Conservation (phyloP, 441 rosid genomes). For the Geranium incanum region DNA sequence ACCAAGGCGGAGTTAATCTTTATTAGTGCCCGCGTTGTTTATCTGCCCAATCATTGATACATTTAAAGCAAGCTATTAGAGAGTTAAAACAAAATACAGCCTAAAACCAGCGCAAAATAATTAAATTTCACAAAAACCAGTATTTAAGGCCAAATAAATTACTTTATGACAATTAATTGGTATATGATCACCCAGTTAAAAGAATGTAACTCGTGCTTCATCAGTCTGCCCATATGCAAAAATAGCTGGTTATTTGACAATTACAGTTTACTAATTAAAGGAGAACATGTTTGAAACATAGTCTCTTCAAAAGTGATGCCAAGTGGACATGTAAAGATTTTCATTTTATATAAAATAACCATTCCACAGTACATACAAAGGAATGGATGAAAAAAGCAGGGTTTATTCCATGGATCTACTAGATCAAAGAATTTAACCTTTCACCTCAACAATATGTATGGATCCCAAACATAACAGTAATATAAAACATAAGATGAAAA, state of each 20-base stretch:
- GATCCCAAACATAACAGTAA: neutral
- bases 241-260: no score
- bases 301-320: no score
- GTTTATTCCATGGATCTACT: neutral
- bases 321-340: no score
- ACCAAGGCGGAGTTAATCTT: constrained; percentile 30
- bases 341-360: no score
- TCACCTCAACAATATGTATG: neutral
- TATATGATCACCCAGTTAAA: no score
- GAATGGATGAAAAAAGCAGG: neutral
- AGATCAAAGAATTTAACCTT: neutral
- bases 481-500: neutral
- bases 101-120: neutral
- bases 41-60: constrained; percentile 38
- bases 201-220: no score
- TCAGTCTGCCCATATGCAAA: no score
- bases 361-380: no score
- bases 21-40: constrained; percentile 84
- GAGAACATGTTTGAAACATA: no score
- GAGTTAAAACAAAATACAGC: neutral
- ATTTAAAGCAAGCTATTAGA: neutral
- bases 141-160: neutral
- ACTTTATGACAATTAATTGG: no score
- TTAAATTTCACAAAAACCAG: neutral
- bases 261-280: no score